phyloP scores from a whole-genome alignment of 2,329 filamentous ascomycete species.

The Pseudopyricularia cyperi region DNA sequence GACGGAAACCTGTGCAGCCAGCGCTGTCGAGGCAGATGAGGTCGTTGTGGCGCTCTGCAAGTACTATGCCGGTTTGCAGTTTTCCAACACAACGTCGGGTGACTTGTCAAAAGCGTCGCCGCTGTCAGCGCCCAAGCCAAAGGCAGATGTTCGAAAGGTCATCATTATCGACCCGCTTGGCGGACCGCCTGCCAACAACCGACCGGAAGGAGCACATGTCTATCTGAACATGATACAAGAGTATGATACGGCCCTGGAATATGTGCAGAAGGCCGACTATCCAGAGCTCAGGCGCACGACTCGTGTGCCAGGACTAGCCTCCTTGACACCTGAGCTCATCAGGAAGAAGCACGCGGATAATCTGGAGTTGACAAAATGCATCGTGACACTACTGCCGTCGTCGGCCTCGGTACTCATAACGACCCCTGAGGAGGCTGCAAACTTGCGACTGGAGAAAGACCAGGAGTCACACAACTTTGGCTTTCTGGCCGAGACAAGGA shows the following conservation, averaged over 20 bases:
- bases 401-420: constrained; percentile 83
- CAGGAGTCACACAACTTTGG: constrained; percentile 24
- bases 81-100: constrained; percentile 13
- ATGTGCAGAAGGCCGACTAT: constrained; percentile 27
- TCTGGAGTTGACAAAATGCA: constrained; percentile 55
- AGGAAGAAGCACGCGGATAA: constrained; percentile 49
- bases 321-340: constrained; percentile 9
- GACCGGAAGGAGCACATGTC: constrained; percentile 54
- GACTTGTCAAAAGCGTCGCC: constrained; percentile 3
- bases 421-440: constrained; percentile 71
- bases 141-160: constrained; percentile 63
- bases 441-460: constrained; percentile 17
- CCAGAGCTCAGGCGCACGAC: not conserved
- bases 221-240: constrained; percentile 95
- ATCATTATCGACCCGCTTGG: constrained; percentile 82
- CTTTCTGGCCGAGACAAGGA: constrained; percentile 37
- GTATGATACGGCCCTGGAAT: constrained; percentile 52
- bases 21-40: constrained; percentile 37
- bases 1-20: constrained; percentile 23
- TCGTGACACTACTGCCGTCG: constrained; percentile 64
- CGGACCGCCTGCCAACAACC: constrained; percentile 59
- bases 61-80: constrained; percentile 58
- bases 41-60: constrained; percentile 64
- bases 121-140: constrained; percentile 22
- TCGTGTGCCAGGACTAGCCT: not conserved